A percentile compares a stretch with the other conserved stretches of the same genome.
Conservation (phyloP, 1,284 basidiomycete species). For the Violaceomyces palustris region DNA sequence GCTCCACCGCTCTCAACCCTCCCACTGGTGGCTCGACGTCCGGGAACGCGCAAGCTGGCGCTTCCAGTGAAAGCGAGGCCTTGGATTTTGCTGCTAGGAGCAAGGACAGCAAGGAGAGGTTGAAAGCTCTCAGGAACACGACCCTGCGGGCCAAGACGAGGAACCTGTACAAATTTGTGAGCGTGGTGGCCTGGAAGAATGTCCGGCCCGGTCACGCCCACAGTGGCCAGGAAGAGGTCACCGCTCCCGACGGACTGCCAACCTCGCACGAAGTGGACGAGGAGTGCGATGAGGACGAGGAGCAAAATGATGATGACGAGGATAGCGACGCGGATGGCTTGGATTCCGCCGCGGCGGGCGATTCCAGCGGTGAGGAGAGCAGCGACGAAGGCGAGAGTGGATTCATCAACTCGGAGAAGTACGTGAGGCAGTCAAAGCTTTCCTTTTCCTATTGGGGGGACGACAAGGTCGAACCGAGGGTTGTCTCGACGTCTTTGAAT, state of each 20-base stretch:
- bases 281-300: slow-evolving; percentile 19
- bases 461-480: slow-evolving; percentile 27
- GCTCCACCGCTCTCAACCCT: slow-evolving; percentile 54
- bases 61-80: neutral
- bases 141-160: slow-evolving; percentile 41
- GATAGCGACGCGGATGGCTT: too few relatives aligned
- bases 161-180: slow-evolving; percentile 44
- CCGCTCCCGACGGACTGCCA: slow-evolving; percentile 12
- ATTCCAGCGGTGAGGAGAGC: too few relatives aligned
- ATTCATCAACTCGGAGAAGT: slow-evolving; percentile 19
- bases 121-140: slow-evolving; percentile 37
- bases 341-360: too few relatives aligned
- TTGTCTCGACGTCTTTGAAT: too few relatives aligned
- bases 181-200: slow-evolving; percentile 28
- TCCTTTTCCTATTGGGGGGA: slow-evolving; percentile 45
- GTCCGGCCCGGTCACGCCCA: too few relatives aligned
- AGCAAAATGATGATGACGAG: slow-evolving; percentile 9
- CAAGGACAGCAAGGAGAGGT: slow-evolving; percentile 41
- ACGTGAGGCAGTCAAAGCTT: slow-evolving; percentile 36
- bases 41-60: neutral
- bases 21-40: neutral
- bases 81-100: slow-evolving; percentile 28
- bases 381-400: slow-evolving; percentile 28
- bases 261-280: slow-evolving; percentile 31
- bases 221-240: slow-evolving; percentile 1